A percentile compares a stretch with the other conserved stretches of the same genome.
Evolutionary conservation across 1,284 basidiomycete species (phyloP).

Genomic region (Naganishia liquefaciens): DNA sequence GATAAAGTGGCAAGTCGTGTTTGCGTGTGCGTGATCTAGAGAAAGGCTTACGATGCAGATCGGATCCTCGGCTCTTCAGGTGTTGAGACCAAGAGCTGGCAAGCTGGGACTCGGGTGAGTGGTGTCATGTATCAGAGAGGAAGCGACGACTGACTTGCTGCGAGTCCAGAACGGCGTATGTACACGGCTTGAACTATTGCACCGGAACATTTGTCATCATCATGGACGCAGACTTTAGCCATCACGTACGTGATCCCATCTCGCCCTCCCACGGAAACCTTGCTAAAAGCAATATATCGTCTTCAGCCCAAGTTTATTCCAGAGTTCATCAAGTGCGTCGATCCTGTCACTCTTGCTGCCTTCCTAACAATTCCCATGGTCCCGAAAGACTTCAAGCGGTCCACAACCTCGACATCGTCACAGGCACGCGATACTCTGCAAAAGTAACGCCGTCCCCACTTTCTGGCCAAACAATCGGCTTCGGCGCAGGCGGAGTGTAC

Average conservation of each 20-base stretch:
- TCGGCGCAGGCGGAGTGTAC: conserved; percentile 74
- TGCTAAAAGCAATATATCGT: too few species aligned
- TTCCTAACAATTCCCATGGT: not conserved
- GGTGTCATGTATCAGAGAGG: not conserved
- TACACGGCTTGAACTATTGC: conserved; percentile 82
- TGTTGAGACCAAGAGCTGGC: conserved; percentile 78
- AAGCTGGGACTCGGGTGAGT: conserved; percentile 82
- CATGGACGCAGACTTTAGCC: conserved; percentile 95
- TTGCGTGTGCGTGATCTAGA: not conserved
- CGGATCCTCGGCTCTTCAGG: conserved; percentile 52
- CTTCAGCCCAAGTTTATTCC: conserved; percentile 85
- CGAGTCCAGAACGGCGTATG: conserved; percentile 74
- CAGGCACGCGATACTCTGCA: conserved; percentile 76
- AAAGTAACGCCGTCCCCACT: conserved; percentile 35
- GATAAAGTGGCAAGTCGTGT: conserved; percentile 68
- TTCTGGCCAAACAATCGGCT: conserved; percentile 48
- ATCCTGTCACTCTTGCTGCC: not conserved
- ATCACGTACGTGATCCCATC: conserved; percentile 68
- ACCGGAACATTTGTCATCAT: conserved; percentile 93
- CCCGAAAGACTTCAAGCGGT: conserved; percentile 67
- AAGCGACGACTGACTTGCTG: conserved; percentile 8
- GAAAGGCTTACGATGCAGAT: not conserved
- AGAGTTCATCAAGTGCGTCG: conserved; percentile 71
- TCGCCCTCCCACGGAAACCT: too few species aligned
- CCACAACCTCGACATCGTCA: conserved; percentile 83